Evolutionary conservation across 202 grass and related monocot species (phyloP).

Genomic region (Bolboschoenoplectus hybrid): DNA sequence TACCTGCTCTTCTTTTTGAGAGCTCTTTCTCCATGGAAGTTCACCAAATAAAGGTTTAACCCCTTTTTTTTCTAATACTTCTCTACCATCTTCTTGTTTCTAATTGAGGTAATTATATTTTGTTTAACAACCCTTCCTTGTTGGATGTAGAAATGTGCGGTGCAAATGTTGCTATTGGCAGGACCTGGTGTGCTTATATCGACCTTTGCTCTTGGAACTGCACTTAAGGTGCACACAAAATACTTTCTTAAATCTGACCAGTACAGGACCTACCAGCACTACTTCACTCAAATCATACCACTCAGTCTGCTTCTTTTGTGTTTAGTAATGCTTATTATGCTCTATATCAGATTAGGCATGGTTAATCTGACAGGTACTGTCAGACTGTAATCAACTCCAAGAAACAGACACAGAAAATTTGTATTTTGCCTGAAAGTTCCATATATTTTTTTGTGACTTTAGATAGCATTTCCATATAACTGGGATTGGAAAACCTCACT

Average conservation of each 20-base stretch:
- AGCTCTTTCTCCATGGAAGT: conserved; percentile 95
- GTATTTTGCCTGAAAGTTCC: conserved; percentile 22
- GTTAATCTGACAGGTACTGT: not conserved
- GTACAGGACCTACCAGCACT: not conserved
- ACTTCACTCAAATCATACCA: not conserved
- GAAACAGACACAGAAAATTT: not conserved
- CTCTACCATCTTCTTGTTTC: not conserved
- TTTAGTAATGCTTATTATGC: not conserved
- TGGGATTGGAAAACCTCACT: conserved; percentile 97
- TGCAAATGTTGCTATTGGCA: conserved; percentile 86
- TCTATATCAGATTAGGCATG: not conserved
- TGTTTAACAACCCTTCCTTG: conserved; percentile 11
- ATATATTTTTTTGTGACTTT: conserved; percentile 22
- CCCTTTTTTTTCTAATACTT: not conserved
- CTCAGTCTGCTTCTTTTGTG: conserved; percentile 6
- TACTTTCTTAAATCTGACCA: not conserved
- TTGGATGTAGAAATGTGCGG: conserved; percentile 72
- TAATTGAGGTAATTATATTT: not conserved
- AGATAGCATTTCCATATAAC: conserved; percentile 84
- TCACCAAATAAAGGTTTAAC: conserved; percentile 94
- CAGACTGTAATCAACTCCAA: not conserved
- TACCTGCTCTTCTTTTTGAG: conserved; percentile 91
- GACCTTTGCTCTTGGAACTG: conserved; percentile 63
- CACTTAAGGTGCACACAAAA: conserved; percentile 59
- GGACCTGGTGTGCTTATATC: conserved; percentile 88